These are phyloP conservation scores for Globisporangium uncinulatum DNA, from an alignment of 352 stramenopile species.

Conservation along the genomic window DNA sequence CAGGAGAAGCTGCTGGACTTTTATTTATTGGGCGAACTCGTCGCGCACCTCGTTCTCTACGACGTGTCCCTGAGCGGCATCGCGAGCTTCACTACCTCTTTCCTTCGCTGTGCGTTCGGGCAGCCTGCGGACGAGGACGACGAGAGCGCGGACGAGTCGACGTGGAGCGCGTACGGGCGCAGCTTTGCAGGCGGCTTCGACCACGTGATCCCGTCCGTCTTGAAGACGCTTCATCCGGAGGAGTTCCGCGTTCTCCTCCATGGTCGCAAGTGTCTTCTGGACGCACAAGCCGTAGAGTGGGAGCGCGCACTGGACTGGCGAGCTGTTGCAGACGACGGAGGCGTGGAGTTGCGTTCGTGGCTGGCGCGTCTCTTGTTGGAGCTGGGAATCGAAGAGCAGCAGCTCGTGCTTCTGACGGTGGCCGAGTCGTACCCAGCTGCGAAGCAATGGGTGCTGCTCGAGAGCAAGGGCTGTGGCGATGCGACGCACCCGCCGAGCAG, in stretches of 20 bases:
- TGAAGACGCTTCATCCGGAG: constrained; percentile 37
- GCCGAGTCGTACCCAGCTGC: constrained; percentile 33
- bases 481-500: neutral
- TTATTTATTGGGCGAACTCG: constrained; percentile 56
- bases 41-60: constrained; percentile 55
- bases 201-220: constrained; percentile 40
- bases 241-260: constrained; percentile 59
- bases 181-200: constrained; percentile 55
- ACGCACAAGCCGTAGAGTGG: constrained; percentile 39
- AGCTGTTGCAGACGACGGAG: neutral
- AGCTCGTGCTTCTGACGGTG: constrained; percentile 52
- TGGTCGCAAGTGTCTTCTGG: constrained; percentile 20
- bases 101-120: constrained; percentile 36
- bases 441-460: constrained; percentile 38
- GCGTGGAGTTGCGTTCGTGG: constrained; percentile 19
- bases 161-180: constrained; percentile 11
- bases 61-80: constrained; percentile 38
- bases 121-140: neutral
- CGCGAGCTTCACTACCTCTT: constrained; percentile 47
- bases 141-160: neutral
- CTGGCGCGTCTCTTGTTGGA: constrained; percentile 41
- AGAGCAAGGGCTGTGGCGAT: constrained; percentile 6
- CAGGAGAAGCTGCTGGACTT: constrained; percentile 31
- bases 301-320: constrained; percentile 28
- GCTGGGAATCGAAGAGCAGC: constrained; percentile 54